Conservation (phyloP, 305 asterid genomes). For the Fraxinus floribunda region DNA sequence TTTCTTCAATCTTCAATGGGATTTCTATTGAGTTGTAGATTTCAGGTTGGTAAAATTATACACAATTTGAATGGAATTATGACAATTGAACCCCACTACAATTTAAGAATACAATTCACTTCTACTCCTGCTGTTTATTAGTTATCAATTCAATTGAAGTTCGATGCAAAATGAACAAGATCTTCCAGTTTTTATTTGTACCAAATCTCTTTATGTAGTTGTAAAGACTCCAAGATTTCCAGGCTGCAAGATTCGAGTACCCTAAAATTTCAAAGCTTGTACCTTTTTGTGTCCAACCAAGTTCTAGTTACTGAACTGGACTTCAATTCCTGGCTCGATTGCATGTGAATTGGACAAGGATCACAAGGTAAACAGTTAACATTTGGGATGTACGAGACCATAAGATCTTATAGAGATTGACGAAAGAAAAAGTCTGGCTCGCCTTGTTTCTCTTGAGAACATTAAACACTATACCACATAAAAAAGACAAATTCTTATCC, state of each 20-base stretch:
- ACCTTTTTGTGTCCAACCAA: background rate
- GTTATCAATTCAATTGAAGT: background rate
- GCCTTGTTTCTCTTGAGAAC: background rate
- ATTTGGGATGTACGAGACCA: background rate
- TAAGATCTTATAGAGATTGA: background rate
- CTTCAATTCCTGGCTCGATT: background rate
- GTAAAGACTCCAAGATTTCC: background rate
- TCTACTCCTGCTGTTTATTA: background rate
- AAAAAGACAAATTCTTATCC: background rate
- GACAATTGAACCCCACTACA: background rate
- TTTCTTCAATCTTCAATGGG: background rate
- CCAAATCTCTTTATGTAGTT: background rate
- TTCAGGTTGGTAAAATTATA: background rate
- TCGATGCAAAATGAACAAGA: background rate
- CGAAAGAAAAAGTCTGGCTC: background rate
- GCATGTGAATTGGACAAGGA: background rate
- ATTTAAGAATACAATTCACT: background rate
- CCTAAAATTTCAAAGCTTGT: background rate
- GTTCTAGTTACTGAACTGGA: background rate
- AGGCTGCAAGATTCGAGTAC: background rate
- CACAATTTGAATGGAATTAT: background rate
- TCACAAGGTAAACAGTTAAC: background rate
- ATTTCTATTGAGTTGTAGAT: background rate
- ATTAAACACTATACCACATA: background rate
- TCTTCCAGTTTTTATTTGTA: background rate